Evolutionary conservation across 257 asterid species (phyloP), one percentile per base, ranked within the genome.

Genomic region (Primulina tabacum): DNA sequence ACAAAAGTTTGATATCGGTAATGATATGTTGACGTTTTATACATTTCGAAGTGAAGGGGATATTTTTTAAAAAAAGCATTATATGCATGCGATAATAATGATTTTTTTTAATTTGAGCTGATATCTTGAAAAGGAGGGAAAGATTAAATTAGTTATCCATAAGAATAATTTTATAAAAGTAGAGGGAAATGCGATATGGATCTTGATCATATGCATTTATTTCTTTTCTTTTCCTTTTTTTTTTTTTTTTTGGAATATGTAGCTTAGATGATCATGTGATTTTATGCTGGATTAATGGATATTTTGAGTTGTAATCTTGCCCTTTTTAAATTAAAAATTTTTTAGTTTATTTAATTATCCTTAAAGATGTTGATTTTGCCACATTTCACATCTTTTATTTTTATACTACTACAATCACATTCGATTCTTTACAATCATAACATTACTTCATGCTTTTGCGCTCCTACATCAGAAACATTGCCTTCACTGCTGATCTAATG

Each of bases 51-150:
- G 29, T 28, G 29, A 28, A 28, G 29, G 29, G 29, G 29, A 28
- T 28, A 28, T 28, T 28, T 28, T 28, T 28, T 28, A 1, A 28
- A n/a, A n/a, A n/a, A n/a, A 28, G 29, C 29, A 28, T 2, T 2
- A 28, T 28, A 28, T 28, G 35, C 4, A 32, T 11, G 32, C 28
- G 47, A 70, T 66, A 2, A 57, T 57, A 79, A 77, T 28, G 30
- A 28, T 77, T 80, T 85, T n/a, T n/a, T 81, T 85, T 78, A 86
- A 86, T 87, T 89, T 87, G 86, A 89, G 87, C 83, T 76, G 76
- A 76, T 72, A 76, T 72, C 87, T 78, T 83, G 85, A 70, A 74
- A 71, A 61, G 79, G 88, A 78, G 88, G 92, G 88, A 83, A 83
- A 73, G 70, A 75, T 68, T 26, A 79, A 56, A 77, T 70, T 67